These are phyloP conservation scores for Neofusicoccum parvum DNA, from an alignment of 2,329 filamentous ascomycete genomes.

Conservation along the genomic window DNA sequence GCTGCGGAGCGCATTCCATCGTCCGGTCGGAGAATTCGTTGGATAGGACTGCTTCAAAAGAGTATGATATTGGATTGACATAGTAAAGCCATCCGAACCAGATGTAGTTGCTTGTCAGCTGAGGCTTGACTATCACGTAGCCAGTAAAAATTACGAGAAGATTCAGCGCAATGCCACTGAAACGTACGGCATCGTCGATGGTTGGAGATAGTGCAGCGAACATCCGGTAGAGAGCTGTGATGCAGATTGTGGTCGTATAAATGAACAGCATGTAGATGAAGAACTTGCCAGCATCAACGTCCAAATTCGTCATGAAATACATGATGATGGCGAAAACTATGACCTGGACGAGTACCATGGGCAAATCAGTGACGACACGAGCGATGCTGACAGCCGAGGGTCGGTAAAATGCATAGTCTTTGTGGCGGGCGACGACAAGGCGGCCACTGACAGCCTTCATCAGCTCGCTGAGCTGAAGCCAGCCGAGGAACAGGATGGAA, in stretches of 20 bases:
- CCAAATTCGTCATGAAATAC: conserved; percentile 66
- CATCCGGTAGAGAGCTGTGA: conserved; percentile 67
- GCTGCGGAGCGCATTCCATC: conserved; percentile 61
- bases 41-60: conserved; percentile 67
- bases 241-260: conserved; percentile 62
- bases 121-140: conserved; percentile 68
- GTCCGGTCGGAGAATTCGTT: conserved; percentile 64
- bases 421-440: conserved; percentile 68
- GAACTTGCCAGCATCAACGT: conserved; percentile 63
- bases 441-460: conserved; percentile 76
- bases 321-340: conserved; percentile 62
- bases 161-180: conserved; percentile 64
- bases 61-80: conserved; percentile 57
- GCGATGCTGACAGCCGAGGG: conserved; percentile 66
- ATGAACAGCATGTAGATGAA: conserved; percentile 68
- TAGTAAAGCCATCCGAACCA: conserved; percentile 61
- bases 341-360: conserved; percentile 61
- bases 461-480: conserved; percentile 76
- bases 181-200: conserved; percentile 68
- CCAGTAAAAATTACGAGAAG: conserved; percentile 65
- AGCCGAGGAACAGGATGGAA: conserved; percentile 66
- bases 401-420: conserved; percentile 70
- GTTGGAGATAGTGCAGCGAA: conserved; percentile 65
- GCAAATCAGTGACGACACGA: conserved; percentile 65
- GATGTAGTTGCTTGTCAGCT: conserved; percentile 60